A percentile compares a stretch with the other conserved stretches of the same genome.
These are phyloP conservation scores for Malus hybrid DNA, from an alignment of 331 rosid species.

Conservation along the genomic window DNA sequence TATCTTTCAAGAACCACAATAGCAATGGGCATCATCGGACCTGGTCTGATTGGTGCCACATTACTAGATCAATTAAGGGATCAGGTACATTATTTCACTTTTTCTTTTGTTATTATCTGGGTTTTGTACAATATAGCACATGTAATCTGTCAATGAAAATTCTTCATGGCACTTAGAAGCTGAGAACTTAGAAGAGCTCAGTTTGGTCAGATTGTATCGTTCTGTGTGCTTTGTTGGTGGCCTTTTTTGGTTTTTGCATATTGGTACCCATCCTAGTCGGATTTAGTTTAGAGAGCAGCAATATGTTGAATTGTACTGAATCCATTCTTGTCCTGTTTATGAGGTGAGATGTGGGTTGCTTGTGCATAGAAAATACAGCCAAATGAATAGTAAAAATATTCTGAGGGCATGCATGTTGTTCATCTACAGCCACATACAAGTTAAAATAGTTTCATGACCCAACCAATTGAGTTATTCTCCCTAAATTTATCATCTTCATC, in stretches of 20 bases:
- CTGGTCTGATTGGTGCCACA: slow-evolving; percentile 93
- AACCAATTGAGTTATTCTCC: not conserved
- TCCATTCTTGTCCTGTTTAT: not conserved
- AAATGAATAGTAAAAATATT: not conserved
- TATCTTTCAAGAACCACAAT: slow-evolving; percentile 90
- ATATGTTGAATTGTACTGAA: not conserved
- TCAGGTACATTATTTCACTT: slow-evolving; percentile 51
- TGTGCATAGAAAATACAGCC: not conserved
- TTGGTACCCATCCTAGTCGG: not conserved
- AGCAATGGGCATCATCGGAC: slow-evolving; percentile 95
- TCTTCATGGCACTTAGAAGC: not conserved
- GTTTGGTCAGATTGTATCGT: not conserved
- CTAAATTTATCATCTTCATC: not conserved
- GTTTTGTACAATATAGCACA: not conserved
- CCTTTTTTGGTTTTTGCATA: not conserved
- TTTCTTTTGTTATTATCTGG: not conserved
- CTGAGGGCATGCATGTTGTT: not conserved
- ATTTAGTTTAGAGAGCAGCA: not conserved
- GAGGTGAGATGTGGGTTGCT: not conserved
- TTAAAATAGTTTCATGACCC: not conserved
- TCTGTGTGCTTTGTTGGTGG: not conserved
- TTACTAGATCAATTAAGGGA: slow-evolving; percentile 93
- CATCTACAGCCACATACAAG: not conserved
- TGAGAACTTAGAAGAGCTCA: not conserved
- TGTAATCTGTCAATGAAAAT: not conserved